phyloP scores from a whole-genome alignment of 2,329 filamentous ascomycete species.

The Aplosporella prunicola region DNA sequence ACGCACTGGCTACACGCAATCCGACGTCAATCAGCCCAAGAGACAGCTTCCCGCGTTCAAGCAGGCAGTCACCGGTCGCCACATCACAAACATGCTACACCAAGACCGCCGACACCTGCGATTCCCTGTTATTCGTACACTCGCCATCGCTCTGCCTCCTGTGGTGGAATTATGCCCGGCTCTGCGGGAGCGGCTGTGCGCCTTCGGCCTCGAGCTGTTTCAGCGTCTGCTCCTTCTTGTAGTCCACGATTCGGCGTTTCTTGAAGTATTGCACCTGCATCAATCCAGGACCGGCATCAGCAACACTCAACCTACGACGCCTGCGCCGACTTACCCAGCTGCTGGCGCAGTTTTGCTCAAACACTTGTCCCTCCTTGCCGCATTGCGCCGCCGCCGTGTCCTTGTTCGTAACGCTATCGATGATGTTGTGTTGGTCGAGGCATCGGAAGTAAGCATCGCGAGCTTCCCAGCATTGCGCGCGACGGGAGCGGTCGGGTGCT shows the following conservation, averaged over 20 bases:
- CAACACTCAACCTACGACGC: background rate
- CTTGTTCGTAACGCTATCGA: conserved; percentile 58
- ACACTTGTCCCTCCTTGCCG: conserved; percentile 50
- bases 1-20: conserved; percentile 5
- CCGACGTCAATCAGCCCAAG: conserved; percentile 3
- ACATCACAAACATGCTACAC: conserved; percentile 6
- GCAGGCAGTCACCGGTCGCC: conserved; percentile 6
- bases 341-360: conserved; percentile 76
- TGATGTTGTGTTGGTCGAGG: conserved; percentile 69
- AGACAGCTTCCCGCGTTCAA: conserved; percentile 5
- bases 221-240: conserved; percentile 72
- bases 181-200: conserved; percentile 47
- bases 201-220: conserved; percentile 62
- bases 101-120: conserved; percentile 8
- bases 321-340: conserved; percentile 65
- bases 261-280: conserved; percentile 90
- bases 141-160: background rate
- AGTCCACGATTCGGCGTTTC: conserved; percentile 86
- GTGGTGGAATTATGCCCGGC: background rate
- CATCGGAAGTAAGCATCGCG: conserved; percentile 84
- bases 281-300: conserved; percentile 1
- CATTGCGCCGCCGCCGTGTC: conserved; percentile 46
- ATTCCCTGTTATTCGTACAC: conserved; percentile 7
- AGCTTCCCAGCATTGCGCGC: conserved; percentile 78
- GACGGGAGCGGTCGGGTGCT: conserved; percentile 76